A percentile compares a stretch with the other conserved stretches of the same genome.
phyloP scores from a whole-genome alignment of 1,284 basidiomycete species.

The Sporisorium exsertum region DNA sequence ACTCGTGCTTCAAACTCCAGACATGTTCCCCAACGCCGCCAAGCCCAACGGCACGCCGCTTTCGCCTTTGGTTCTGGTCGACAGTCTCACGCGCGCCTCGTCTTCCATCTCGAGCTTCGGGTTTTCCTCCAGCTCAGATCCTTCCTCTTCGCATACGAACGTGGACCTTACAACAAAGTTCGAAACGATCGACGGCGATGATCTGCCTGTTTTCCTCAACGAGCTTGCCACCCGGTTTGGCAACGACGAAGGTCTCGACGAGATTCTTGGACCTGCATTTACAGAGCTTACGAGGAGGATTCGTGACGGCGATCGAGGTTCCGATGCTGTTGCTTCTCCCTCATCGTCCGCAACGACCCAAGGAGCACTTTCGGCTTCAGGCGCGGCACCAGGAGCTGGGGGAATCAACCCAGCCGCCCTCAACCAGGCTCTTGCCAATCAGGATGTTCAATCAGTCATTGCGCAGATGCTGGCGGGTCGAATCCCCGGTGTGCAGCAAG shows the following conservation, averaged over 20 bases:
- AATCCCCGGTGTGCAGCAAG: slow-evolving; percentile 32
- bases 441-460: slow-evolving; percentile 59
- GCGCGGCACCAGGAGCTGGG: slow-evolving; percentile 6
- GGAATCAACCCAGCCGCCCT: slow-evolving; percentile 39
- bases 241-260: slow-evolving; percentile 69
- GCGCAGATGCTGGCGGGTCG: slow-evolving; percentile 56
- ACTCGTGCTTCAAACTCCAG: slow-evolving; percentile 86
- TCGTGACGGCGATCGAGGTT: slow-evolving; percentile 50
- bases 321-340: slow-evolving; percentile 15
- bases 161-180: slow-evolving; percentile 47
- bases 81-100: slow-evolving; percentile 50
- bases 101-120: slow-evolving; percentile 68
- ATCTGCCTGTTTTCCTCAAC: slow-evolving; percentile 71
- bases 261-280: slow-evolving; percentile 71
- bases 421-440: slow-evolving; percentile 47
- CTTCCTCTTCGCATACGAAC: slow-evolving; percentile 19
- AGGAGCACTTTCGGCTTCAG: neutral
- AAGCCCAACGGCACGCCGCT: slow-evolving; percentile 51
- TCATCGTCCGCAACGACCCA: slow-evolving; percentile 2
- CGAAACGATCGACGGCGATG: slow-evolving; percentile 67
- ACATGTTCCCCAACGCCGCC: slow-evolving; percentile 79
- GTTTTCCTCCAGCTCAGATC: slow-evolving; percentile 32
- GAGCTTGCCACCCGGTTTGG: slow-evolving; percentile 71
- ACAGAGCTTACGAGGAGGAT: slow-evolving; percentile 60
- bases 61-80: slow-evolving; percentile 76